Evolutionary conservation across 2,329 filamentous ascomycete genomes (phyloP), one percentile per base, ranked within the genome.

Genomic region (Pseudocercospora eumusae): DNA sequence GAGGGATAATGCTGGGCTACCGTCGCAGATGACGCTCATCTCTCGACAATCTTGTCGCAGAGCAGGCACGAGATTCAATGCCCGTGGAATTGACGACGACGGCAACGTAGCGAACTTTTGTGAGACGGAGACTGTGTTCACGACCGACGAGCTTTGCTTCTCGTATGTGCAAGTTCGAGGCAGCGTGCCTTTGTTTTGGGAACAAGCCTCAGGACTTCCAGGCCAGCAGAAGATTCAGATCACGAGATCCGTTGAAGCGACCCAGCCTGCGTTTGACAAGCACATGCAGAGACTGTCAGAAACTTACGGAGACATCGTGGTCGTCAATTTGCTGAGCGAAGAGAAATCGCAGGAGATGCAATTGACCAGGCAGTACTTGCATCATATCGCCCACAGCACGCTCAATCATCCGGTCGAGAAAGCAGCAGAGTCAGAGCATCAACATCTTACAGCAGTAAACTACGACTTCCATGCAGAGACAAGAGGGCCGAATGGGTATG

Each of bases 91-190:
- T 66, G 95, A 99, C 73, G 95, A 99, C 74, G 92, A 98, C 72
- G 95, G 95, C 13, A 92, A 98, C 70, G 95, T 98, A 27, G 93
- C 95, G 64, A 99, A 99, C 76, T 99, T 96, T 76, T 95, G 98
- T n/a, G 95, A 99, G 77, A 95, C 92, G 0, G 95, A 99, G 77
- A 96, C 92, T 0, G 87, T 93, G 44, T 93, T 96, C 73, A 96
- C 91, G 88, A 69, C 90, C 90, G 0, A 85, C 86, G 82, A 81
- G 0, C 85, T 92, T 6, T 86, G 92, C 59, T 98, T 98, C 74
- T 98, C 95, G 0, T 99, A 97, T 75, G 91, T 88, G 1, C 95
- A 99, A 76, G 86, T 96, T 25, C 86, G 95, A 70, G 95, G 95
- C 40, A 97, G 93, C 6, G 91, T 99, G 7, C 95, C 95, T 0